Evolutionary conservation across 805 yeast species (phyloP).

Genomic region (Candida vaughaniae): DNA sequence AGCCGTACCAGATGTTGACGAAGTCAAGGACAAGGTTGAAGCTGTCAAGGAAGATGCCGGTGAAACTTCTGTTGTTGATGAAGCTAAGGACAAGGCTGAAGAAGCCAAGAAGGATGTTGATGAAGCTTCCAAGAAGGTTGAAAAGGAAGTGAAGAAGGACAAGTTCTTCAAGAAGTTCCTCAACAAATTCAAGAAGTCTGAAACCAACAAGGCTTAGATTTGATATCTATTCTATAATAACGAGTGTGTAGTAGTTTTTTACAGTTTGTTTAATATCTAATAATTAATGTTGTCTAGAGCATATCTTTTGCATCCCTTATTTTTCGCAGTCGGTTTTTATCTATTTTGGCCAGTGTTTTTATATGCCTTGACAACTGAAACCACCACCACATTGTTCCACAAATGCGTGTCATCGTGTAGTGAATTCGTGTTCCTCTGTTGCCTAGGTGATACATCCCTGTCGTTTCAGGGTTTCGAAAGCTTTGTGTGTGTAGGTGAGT

Average conservation of each 20-base stretch:
- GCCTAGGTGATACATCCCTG: too few species aligned
- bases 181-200: constrained; percentile 34
- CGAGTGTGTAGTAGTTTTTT: too few species aligned
- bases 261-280: constrained; percentile 3
- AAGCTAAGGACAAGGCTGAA: constrained; percentile 17
- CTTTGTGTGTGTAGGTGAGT: too few species aligned
- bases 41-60: constrained; percentile 11
- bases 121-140: constrained; percentile 18
- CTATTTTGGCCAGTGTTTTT: too few species aligned
- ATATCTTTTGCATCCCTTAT: too few species aligned
- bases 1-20: constrained; percentile 7
- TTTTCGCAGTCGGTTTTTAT: too few species aligned
- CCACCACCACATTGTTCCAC: too few species aligned
- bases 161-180: constrained; percentile 37
- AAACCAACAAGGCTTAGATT: constrained; percentile 6
- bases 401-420: too few species aligned
- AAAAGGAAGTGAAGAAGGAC: constrained; percentile 36
- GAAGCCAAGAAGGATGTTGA: constrained; percentile 32
- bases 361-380: too few species aligned
- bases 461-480: too few species aligned
- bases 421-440: too few species aligned
- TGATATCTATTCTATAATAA: too few species aligned
- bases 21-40: constrained; percentile 7
- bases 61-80: constrained; percentile 5
- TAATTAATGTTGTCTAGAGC: constrained; percentile 2